A percentile compares a stretch with the other conserved stretches of the same genome.
These are phyloP conservation scores for Alternaria panax DNA, from an alignment of 2,329 filamentous ascomycete species.

Conservation along the genomic window DNA sequence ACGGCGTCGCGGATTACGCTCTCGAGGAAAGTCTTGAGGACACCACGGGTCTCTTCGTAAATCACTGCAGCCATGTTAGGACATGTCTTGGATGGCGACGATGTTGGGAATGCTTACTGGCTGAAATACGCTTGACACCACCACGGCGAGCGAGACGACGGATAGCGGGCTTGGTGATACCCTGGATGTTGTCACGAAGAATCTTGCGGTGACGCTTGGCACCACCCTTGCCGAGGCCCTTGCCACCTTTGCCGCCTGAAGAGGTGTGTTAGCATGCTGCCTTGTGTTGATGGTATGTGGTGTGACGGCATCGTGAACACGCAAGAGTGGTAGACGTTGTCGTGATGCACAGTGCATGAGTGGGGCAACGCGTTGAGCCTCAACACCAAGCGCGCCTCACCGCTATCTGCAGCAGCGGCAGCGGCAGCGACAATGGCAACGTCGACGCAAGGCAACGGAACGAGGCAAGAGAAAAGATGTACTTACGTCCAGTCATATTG, in stretches of 20 bases:
- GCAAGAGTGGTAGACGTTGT: slow-evolving; percentile 22
- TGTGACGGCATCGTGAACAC: slow-evolving; percentile 24
- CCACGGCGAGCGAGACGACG: slow-evolving; percentile 63
- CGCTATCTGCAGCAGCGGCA: slow-evolving; percentile 20
- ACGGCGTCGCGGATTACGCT: slow-evolving; percentile 78
- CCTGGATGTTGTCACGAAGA: slow-evolving; percentile 63
- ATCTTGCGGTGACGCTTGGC: slow-evolving; percentile 65
- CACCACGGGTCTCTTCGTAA: slow-evolving; percentile 80
- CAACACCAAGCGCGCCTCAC: slow-evolving; percentile 35
- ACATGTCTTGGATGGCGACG: not conserved
- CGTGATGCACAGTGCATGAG: slow-evolving; percentile 21
- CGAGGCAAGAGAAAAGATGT: slow-evolving; percentile 16
- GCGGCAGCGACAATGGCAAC: slow-evolving; percentile 17
- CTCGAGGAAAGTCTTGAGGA: slow-evolving; percentile 80
- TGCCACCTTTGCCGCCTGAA: slow-evolving; percentile 62
- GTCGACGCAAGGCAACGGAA: slow-evolving; percentile 26
- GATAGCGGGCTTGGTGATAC: slow-evolving; percentile 63
- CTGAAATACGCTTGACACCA: slow-evolving; percentile 62
- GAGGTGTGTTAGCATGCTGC: slow-evolving; percentile 44
- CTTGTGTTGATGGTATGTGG: slow-evolving; percentile 8
- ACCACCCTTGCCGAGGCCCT: slow-evolving; percentile 63
- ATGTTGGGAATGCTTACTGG: slow-evolving; percentile 49
- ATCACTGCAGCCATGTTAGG: slow-evolving; percentile 63
- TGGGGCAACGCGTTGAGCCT: slow-evolving; percentile 38
- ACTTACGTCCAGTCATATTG: slow-evolving; percentile 58